Evolutionary conservation across 371 early-diverging fungal genomes (phyloP).

Genomic region (Funneliformis caledonium): DNA sequence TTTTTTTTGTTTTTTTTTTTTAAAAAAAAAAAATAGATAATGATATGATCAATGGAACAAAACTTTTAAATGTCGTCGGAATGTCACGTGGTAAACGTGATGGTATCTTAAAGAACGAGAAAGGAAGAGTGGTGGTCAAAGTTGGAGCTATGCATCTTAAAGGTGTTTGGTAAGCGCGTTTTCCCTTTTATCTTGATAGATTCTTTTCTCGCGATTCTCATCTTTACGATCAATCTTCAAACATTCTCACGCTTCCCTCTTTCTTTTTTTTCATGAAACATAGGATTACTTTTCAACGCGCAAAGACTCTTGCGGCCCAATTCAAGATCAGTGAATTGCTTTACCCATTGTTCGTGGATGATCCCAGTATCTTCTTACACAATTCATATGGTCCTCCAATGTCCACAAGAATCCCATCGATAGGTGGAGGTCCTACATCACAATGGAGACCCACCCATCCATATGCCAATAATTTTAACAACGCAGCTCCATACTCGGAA

Average conservation of each 20-base stretch:
- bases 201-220: no score
- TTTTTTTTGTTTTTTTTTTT: slow-evolving; percentile 22
- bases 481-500: slow-evolving; percentile 12
- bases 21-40: slow-evolving; percentile 55
- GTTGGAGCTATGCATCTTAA: slow-evolving; percentile 89
- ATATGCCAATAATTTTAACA: slow-evolving; percentile 31
- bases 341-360: slow-evolving; percentile 77
- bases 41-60: slow-evolving; percentile 86
- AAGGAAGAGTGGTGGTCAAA: slow-evolving; percentile 84
- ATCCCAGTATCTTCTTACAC: slow-evolving; percentile 52
- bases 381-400: slow-evolving; percentile 27
- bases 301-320: slow-evolving; percentile 41
- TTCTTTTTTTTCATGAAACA: neutral
- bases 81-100: slow-evolving; percentile 91
- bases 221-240: neutral
- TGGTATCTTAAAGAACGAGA: slow-evolving; percentile 86
- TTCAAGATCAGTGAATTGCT: slow-evolving; percentile 70
- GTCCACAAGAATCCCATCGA: slow-evolving; percentile 37
- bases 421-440: slow-evolving; percentile 9
- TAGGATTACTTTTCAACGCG: slow-evolving; percentile 42
- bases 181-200: no score
- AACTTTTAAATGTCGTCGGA: slow-evolving; percentile 82
- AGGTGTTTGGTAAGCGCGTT: slow-evolving; percentile 75
- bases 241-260: no score
- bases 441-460: slow-evolving; percentile 39